Evolutionary conservation across 148 eudicot species (phyloP), one percentile per base, ranked within the genome.

Genomic region (Drosera capensis): DNA sequence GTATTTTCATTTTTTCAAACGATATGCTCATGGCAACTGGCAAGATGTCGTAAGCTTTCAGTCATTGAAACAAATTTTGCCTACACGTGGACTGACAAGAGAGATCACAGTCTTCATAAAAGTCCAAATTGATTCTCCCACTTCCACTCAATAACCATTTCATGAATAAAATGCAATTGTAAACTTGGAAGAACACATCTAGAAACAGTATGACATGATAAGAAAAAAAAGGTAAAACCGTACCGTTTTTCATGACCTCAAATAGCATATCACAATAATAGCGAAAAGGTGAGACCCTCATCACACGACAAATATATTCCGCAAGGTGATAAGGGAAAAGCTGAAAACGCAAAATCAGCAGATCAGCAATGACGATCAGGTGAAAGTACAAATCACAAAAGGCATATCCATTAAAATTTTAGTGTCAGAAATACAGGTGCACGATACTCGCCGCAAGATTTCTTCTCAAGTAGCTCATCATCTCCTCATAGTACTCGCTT

Each of bases 161-260:
- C n/a, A n/a, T n/a, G n/a, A n/a, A n/a, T n/a, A n/a, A n/a, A n/a
- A n/a, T n/a, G n/a, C n/a, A n/a, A n/a, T n/a, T n/a, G n/a, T n/a
- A n/a, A n/a, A n/a, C n/a, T n/a, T n/a, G n/a, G n/a, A n/a, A n/a
- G n/a, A n/a, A n/a, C n/a, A n/a, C n/a, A n/a, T n/a, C n/a, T n/a
- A n/a, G n/a, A n/a, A n/a, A n/a, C n/a, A n/a, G n/a, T n/a, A n/a
- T n/a, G n/a, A n/a, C n/a, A n/a, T n/a, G n/a, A n/a, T n/a, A n/a
- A n/a, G 9, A 28, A 17, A 8, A 2, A 26, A 8, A 48, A 28
- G 2, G n/a, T 15, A 7, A 18, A 50, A 38, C n/a, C n/a, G n/a
- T 84, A 84, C 97, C 97, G 68, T 73, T 90, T 72, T 67, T 90
- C 97, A 90, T 90, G 57, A 90, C 97, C 66, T 90, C 97, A 23